Evolutionary conservation across 306 rosid species (phyloP), one percentile per base, ranked within the genome.

Genomic region (Hippophae gyantsensis): DNA sequence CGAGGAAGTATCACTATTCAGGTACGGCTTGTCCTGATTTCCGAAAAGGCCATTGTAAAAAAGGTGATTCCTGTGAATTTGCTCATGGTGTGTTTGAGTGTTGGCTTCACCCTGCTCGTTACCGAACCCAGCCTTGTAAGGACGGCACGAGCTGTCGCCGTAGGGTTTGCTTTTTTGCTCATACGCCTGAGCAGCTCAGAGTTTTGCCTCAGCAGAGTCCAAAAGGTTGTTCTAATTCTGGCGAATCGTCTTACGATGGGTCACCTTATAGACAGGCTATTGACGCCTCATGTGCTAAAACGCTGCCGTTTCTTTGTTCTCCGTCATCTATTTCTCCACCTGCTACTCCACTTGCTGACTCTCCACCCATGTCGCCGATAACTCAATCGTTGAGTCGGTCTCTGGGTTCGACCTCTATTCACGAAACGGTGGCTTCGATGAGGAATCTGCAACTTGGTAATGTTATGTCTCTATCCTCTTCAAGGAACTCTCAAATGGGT

Each of bases 1-100:
- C 96, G 32, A 76, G 97, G 54, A 85, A 84, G 79, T 93, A 52
- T 6, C 94, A 88, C 68, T 93, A 93, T 27, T 88, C 97, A 1
- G 99, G 99, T 3, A 72, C 94, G 53, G 93, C 95, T 1, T 93
- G 99, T 46, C 99, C 99, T 0, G 99, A 93, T 47, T 93, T 88
- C 48, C 86, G 99, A 0, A 93, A 88, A 13, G 99, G 99, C 0
- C 88, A 61, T 53, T 93, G 99, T 43, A 86, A 77, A 63, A 89
- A 79, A 25, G 97, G 95, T 0, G 99, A 93, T 27, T 18, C 82
- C 3, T 93, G 99, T 53, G 99, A 93, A 74, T 84, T 71, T 56
- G 97, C 99, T 3, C 99, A 93, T 38, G 97, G 99, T 0, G 99
- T 93, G 0, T 93, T 93, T 12, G 97, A 93, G 94, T 88, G 99